Base-by-base conservation (phyloP, 1,284 basidiomycete species). In the Trametes polyzona region DNA sequence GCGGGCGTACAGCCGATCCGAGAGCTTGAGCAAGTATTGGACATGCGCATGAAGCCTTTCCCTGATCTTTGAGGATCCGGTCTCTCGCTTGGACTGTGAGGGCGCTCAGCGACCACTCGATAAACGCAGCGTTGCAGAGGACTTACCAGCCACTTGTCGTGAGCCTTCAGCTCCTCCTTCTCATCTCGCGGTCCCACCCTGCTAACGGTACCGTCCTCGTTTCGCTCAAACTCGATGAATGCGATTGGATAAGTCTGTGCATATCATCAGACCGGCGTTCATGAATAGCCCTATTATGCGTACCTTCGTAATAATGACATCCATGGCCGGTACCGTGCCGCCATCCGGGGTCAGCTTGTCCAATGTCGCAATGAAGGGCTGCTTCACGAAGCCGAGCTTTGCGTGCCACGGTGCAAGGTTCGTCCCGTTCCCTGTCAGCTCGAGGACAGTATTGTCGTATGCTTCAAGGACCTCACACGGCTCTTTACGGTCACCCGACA, bases 371-470 rank as follows among this genome's bases (percentile, higher is more conserved):
- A 94, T 77, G 66, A 84, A 92, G 1, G 83, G 83, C 2, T 75
- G 72, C 26, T 69, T 71, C 53, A 82, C 80, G 65, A 93, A 92
- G 3, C 96, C 96, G 1, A 99, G 81, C 60, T 88, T 90, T 2
- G 88, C 79, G 67, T 98, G 85, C 96, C 96, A 99, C 0, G 83
- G 82, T 1, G 90, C 92, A 33, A 96, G 78, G 63, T 91, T 88
- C 0, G 91, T 88, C 0, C 91, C 91, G 72, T 99, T 99, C 1
- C 92, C 95, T 3, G 80, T 80, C 19, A 99, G 74, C 14, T 82
- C 70, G 7, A 99, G 79, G 55, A 81, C 80, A 11, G 83, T 79
- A 4, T 81, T 88, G 55, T 85, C 76, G 62, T 92, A 90, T 0
- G 92, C 93, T 53, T 95, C 88, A 6, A 99, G 77, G 1, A 94